Conservation (phyloP, 257 asterid genomes). For the Nicotiana undulata region DNA sequence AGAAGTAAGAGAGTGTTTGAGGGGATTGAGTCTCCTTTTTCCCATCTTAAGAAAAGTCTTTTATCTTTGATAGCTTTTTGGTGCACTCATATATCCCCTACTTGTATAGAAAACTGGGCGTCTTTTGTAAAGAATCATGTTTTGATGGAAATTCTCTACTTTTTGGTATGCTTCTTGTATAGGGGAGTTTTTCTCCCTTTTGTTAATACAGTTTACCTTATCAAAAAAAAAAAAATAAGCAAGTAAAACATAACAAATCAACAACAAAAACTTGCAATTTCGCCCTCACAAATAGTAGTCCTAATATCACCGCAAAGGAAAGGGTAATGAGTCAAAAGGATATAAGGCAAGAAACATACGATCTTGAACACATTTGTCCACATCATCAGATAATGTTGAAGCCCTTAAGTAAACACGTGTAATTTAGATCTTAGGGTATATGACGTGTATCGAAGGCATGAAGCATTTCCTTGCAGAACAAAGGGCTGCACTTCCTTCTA, state of each 20-base stretch:
- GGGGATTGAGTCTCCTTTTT: too few species aligned
- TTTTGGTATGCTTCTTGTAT: too few species aligned
- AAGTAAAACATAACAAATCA: background rate
- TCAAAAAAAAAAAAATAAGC: background rate
- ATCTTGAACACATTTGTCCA: slow-evolving; percentile 97
- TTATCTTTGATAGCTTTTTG: too few species aligned
- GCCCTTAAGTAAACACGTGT: background rate
- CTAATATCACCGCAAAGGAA: background rate
- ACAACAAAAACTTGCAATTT: background rate
- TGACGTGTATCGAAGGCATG: background rate
- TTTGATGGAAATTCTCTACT: too few species aligned
- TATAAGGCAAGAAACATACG: slow-evolving; percentile 40
- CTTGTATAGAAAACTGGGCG: too few species aligned
- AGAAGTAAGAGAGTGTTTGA: too few species aligned
- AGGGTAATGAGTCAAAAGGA: background rate
- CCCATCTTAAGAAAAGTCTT: too few species aligned
- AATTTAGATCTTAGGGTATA: background rate
- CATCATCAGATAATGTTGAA: slow-evolving; percentile 31
- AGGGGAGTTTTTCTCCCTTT: too few species aligned
- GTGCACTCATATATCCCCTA: too few species aligned
- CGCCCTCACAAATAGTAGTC: background rate
- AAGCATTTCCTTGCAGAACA: slow-evolving; percentile 2
- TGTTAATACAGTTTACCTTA: too few species aligned
- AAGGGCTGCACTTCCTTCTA: background rate
- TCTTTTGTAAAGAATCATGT: too few species aligned